Evolutionary conservation across 768 basidiomycete genomes (phyloP).

Genomic region (Boletus vermiculosoides): DNA sequence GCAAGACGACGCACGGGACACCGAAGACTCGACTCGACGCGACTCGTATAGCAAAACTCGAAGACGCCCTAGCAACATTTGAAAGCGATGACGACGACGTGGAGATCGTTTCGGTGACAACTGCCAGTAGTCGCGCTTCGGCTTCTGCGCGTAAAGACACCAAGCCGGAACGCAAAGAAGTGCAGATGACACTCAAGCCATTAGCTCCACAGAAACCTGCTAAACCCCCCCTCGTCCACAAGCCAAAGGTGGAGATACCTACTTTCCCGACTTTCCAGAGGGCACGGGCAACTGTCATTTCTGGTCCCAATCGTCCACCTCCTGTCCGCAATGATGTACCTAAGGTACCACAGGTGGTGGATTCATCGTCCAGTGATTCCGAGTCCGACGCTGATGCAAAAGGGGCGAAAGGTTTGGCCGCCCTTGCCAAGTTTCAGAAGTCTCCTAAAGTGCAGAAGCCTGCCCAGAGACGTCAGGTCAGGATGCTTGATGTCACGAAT

Average conservation of each 20-base stretch:
- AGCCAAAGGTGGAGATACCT: conserved; percentile 37
- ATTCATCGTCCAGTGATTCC: conserved; percentile 43
- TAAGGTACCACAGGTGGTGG: conserved; percentile 7
- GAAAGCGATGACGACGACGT: conserved; percentile 62
- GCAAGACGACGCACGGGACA: conserved; percentile 44
- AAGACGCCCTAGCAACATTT: conserved; percentile 64
- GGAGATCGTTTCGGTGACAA: conserved; percentile 46
- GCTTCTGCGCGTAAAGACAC: conserved; percentile 8
- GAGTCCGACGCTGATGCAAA: conserved; percentile 49
- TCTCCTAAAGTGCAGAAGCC: conserved; percentile 59
- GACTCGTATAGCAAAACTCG: conserved; percentile 60
- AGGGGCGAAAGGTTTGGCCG: conserved; percentile 45
- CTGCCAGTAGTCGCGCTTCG: conserved; percentile 13
- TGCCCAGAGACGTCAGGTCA: conserved; percentile 59
- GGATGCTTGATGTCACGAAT: conserved; percentile 55
- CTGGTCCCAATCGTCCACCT: conserved; percentile 35
- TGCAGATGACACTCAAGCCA: conserved; percentile 21
- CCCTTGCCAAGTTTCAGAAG: conserved; percentile 58
- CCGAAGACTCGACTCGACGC: conserved; percentile 52
- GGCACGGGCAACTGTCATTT: conserved; percentile 23
- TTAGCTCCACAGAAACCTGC: conserved; percentile 12
- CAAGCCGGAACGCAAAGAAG: conserved; percentile 21
- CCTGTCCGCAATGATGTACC: conserved; percentile 12
- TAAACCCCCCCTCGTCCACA: conserved; percentile 19
- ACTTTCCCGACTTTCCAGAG: conserved; percentile 46